These are phyloP conservation scores for Pseudoperonospora humuli DNA, from an alignment of 352 stramenopile genomes.

Conservation along the genomic window DNA sequence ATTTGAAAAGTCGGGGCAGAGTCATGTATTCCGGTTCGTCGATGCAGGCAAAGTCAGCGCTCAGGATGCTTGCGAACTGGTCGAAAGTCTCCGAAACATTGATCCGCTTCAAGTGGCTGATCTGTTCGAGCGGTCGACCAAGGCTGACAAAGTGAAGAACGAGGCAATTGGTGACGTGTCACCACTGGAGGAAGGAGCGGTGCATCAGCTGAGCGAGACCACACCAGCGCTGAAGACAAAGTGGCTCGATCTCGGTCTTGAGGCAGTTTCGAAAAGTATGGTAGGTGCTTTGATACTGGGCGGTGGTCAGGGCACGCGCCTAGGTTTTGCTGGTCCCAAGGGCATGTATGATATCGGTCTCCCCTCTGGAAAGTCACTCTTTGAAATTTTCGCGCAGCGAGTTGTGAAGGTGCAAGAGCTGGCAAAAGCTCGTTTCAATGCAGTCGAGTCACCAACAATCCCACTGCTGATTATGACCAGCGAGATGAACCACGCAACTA, in stretches of 20 bases:
- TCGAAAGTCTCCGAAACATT: slow-evolving; percentile 29
- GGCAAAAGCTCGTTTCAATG: slow-evolving; percentile 16
- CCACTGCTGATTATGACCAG: slow-evolving; percentile 97
- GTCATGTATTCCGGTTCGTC: slow-evolving; percentile 42
- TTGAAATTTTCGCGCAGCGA: slow-evolving; percentile 88
- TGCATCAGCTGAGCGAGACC: slow-evolving; percentile 31
- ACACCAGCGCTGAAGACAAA: slow-evolving; percentile 16
- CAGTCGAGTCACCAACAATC: slow-evolving; percentile 23
- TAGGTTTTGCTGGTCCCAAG: slow-evolving; percentile 93
- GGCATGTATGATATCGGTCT: slow-evolving; percentile 90
- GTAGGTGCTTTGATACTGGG: slow-evolving; percentile 88
- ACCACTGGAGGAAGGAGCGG: slow-evolving; percentile 32
- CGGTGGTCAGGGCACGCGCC: slow-evolving; percentile 91
- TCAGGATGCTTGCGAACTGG: slow-evolving; percentile 27
- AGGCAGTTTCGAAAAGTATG: slow-evolving; percentile 70
- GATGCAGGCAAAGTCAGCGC: slow-evolving; percentile 26
- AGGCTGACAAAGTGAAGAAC: slow-evolving; percentile 15
- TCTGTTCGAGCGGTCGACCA: slow-evolving; percentile 33
- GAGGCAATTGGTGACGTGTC: slow-evolving; percentile 21
- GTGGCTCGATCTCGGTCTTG: slow-evolving; percentile 41
- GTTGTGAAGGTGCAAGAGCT: slow-evolving; percentile 66
- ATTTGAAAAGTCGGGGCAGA: slow-evolving; percentile 32
- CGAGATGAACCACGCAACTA: slow-evolving; percentile 93
- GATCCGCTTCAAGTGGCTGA: slow-evolving; percentile 25
- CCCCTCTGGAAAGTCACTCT: slow-evolving; percentile 87